Evolutionary conservation across 768 basidiomycete species (phyloP).

Genomic region (Xanthoconium stramineum): DNA sequence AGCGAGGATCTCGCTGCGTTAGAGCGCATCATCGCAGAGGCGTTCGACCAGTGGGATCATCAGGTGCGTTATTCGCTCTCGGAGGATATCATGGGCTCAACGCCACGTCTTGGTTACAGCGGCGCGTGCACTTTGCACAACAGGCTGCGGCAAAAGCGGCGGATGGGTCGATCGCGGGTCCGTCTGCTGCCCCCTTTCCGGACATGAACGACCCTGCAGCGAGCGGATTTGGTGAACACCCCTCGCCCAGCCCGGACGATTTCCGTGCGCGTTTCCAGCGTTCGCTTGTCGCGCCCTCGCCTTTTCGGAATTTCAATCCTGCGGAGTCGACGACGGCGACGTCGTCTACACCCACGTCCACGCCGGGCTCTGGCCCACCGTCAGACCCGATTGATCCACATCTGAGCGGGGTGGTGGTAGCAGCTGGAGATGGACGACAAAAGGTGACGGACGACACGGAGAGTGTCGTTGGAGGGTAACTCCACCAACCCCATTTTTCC

Average conservation of each 20-base stretch:
- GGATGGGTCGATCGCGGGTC: slow-evolving; percentile 28
- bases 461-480: slow-evolving; percentile 17
- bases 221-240: slow-evolving; percentile 29
- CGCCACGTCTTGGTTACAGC: slow-evolving; percentile 26
- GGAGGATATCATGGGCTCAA: not conserved
- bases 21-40: slow-evolving; percentile 77
- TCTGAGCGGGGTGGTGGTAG: slow-evolving; percentile 24
- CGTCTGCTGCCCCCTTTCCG: slow-evolving; percentile 30
- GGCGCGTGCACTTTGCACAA: slow-evolving; percentile 45
- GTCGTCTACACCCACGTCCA: slow-evolving; percentile 34
- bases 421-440: slow-evolving; percentile 23
- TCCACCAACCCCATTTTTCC: not conserved
- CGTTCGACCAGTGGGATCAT: slow-evolving; percentile 85
- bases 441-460: slow-evolving; percentile 30
- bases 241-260: slow-evolving; percentile 41
- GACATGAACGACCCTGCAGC: slow-evolving; percentile 32
- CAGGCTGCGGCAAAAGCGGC: slow-evolving; percentile 32
- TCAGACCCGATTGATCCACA: slow-evolving; percentile 34
- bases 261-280: slow-evolving; percentile 68
- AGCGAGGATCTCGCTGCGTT: slow-evolving; percentile 76
- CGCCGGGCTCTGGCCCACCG: slow-evolving; percentile 32
- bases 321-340: slow-evolving; percentile 30
- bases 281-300: slow-evolving; percentile 55
- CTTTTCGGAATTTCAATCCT: slow-evolving; percentile 43
- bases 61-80: slow-evolving; percentile 46